These are phyloP conservation scores for Mucor mucedo DNA, from an alignment of 371 early-diverging fungal genomes.

Conservation along the genomic window DNA sequence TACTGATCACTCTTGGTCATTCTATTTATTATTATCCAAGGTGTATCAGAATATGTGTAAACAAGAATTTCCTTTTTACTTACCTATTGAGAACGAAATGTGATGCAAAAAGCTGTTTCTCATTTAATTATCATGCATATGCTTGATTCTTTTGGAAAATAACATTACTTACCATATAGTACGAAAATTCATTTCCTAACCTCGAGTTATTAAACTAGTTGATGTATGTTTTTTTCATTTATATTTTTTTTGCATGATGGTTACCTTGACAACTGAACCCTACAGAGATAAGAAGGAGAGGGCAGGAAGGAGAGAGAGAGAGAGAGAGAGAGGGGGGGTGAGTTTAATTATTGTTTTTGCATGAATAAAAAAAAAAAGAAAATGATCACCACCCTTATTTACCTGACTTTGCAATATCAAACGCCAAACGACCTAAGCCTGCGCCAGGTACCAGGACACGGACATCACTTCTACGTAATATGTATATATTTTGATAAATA, in stretches of 20 bases:
- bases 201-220: neutral
- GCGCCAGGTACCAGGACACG: slow-evolving; percentile 88
- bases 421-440: slow-evolving; percentile 90
- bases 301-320: no score
- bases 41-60: neutral
- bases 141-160: no score
- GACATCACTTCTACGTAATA: slow-evolving; percentile 51
- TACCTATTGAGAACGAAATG: slow-evolving; percentile 86
- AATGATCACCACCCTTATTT: neutral
- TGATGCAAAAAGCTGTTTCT: slow-evolving; percentile 74
- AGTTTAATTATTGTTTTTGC: neutral
- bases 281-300: slow-evolving; percentile 7
- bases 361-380: slow-evolving; percentile 2
- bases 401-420: slow-evolving; percentile 79
- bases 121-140: neutral
- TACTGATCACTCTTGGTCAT: slow-evolving; percentile 54
- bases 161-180: slow-evolving; percentile 63
- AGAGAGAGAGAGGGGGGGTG: no score
- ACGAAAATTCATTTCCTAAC: slow-evolving; percentile 79
- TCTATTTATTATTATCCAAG: slow-evolving; percentile 19
- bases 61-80: neutral
- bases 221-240: neutral
- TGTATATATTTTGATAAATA: neutral
- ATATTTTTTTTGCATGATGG: slow-evolving; percentile 1
- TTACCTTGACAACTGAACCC: slow-evolving; percentile 85